phyloP scores from a whole-genome alignment of 257 asterid genomes.

The Penstemon davidsonii region DNA sequence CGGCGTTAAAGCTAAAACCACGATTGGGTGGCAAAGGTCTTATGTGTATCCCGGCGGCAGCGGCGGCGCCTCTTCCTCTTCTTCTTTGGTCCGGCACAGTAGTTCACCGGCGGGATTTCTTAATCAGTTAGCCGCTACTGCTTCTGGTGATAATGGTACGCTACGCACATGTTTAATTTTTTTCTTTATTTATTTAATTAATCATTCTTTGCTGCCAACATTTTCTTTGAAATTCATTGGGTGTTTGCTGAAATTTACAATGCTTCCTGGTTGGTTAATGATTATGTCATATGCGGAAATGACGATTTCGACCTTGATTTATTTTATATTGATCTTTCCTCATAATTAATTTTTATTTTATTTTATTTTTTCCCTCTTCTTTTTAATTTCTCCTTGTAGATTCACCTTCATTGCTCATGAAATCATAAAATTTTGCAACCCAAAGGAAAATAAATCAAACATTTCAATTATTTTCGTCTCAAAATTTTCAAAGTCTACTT shows the following conservation, averaged over 20 bases:
- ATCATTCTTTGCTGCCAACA: background rate
- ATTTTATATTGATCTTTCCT: background rate
- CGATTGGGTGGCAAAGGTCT: conserved; percentile 45
- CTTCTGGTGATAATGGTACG: conserved; percentile 42
- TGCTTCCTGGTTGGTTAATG: background rate
- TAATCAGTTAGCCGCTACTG: conserved; percentile 60
- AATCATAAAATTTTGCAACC: too few species aligned
- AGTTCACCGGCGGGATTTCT: conserved; percentile 87
- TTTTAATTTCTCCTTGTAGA: too few species aligned
- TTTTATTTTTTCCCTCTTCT: too few species aligned
- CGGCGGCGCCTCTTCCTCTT: conserved; percentile 13
- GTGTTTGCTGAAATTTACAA: conserved; percentile 19
- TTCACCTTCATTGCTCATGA: too few species aligned
- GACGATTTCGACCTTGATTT: conserved; percentile 24
- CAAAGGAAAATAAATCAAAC: too few species aligned
- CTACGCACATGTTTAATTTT: conserved; percentile 31
- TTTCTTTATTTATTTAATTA: background rate
- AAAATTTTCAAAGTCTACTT: too few species aligned
- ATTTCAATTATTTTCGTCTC: too few species aligned
- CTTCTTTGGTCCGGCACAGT: conserved; percentile 66
- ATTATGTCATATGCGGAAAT: background rate
- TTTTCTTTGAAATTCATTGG: conserved; percentile 17
- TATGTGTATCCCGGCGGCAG: conserved; percentile 23
- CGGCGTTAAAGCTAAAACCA: background rate
- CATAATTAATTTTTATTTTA: too few species aligned